phyloP scores from a whole-genome alignment of 2,329 filamentous ascomycete species.

The Talaromyces marneffei region DNA sequence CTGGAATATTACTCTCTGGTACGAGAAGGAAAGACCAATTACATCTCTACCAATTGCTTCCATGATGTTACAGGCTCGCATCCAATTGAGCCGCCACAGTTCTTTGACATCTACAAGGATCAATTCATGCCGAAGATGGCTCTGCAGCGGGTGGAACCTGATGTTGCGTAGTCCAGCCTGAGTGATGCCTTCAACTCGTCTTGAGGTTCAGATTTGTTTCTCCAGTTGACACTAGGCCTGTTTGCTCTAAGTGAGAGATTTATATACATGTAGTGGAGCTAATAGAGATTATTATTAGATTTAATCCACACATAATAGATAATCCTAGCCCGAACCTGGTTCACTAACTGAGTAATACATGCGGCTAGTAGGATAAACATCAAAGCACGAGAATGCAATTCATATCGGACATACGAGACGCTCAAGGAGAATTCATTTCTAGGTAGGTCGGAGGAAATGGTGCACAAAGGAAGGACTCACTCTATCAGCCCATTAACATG shows the following conservation, averaged over 20 bases:
- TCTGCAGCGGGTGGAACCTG: constrained; percentile 8
- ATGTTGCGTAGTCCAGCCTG: background rate
- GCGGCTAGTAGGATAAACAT: background rate
- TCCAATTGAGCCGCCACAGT: constrained; percentile 44
- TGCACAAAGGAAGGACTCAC: too few relatives aligned
- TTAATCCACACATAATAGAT: background rate
- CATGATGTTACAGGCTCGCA: constrained; percentile 45
- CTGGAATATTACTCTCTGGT: constrained; percentile 51
- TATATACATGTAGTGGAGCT: background rate
- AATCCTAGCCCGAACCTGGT: background rate
- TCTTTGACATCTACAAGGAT: constrained; percentile 44
- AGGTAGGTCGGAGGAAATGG: too few relatives aligned
- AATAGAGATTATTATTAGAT: too few relatives aligned
- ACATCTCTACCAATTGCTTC: constrained; percentile 48
- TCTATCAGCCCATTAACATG: too few relatives aligned
- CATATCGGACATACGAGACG: background rate
- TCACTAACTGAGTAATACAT: background rate
- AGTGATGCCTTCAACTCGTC: background rate
- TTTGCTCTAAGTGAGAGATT: background rate
- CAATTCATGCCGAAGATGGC: constrained; percentile 28
- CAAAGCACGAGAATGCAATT: background rate
- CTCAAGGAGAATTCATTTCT: background rate
- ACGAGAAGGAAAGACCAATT: constrained; percentile 50
- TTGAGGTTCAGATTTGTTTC: background rate
- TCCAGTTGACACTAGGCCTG: background rate